Evolutionary conservation across 2,329 filamentous ascomycete genomes (phyloP).

Genomic region (Ophiocordyceps camponoti-saundersi): DNA sequence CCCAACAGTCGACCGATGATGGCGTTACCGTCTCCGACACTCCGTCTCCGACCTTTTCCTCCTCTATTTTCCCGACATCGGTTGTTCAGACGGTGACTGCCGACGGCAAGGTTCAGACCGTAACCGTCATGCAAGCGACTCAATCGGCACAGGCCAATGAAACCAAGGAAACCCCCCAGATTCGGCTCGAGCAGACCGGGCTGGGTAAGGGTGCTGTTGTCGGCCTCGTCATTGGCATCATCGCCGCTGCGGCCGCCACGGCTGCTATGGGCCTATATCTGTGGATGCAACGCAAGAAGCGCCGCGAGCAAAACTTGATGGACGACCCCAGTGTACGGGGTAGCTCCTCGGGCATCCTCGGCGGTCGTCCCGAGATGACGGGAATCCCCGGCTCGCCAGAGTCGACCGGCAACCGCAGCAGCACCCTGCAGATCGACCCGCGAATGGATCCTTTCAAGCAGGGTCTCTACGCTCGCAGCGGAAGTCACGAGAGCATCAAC

Average conservation of each 20-base stretch:
- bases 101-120: conserved; percentile 33
- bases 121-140: conserved; percentile 31
- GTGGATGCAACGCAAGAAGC: conserved; percentile 26
- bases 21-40: background rate
- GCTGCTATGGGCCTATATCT: conserved; percentile 22
- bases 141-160: conserved; percentile 4
- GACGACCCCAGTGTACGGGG: conserved; percentile 29
- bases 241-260: conserved; percentile 22
- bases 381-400: conserved; percentile 14
- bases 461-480: conserved; percentile 38
- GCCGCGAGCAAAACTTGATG: conserved; percentile 23
- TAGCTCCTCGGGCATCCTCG: conserved; percentile 31
- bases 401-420: conserved; percentile 30
- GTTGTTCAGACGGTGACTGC: conserved; percentile 35
- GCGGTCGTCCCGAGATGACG: conserved; percentile 25
- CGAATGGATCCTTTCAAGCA: conserved; percentile 44
- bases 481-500: conserved; percentile 45
- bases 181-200: conserved; percentile 6
- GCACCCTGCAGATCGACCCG: conserved; percentile 41
- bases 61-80: conserved; percentile 6
- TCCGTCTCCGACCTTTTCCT: background rate
- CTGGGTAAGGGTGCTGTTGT: conserved; percentile 30
- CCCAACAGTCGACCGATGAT: background rate
- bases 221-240: conserved; percentile 34
- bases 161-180: background rate